Evolutionary conservation across 2,329 filamentous ascomycete genomes (phyloP).

Genomic region (Lecanicillium sp.): DNA sequence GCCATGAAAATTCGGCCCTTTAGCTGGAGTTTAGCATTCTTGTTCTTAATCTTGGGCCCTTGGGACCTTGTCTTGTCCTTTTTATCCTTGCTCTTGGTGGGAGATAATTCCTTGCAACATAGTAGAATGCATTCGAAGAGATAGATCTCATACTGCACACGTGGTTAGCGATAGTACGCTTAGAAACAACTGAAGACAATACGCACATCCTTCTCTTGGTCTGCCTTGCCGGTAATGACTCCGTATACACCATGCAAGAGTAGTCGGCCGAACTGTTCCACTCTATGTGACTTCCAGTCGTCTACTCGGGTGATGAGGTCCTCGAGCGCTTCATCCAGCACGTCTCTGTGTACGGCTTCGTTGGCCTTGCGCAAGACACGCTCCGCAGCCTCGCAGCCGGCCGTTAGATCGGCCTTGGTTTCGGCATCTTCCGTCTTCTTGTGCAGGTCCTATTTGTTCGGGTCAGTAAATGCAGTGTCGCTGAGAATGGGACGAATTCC

Average conservation of each 20-base stretch:
- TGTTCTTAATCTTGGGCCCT: constrained; percentile 50
- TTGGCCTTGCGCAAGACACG: constrained; percentile 79
- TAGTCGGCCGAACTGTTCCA: constrained; percentile 85
- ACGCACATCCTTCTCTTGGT: constrained; percentile 82
- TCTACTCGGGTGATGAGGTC: constrained; percentile 80
- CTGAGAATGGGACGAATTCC: constrained; percentile 22
- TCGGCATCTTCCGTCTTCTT: constrained; percentile 76
- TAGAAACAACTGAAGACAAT: not conserved
- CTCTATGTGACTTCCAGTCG: constrained; percentile 91
- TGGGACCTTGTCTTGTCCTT: constrained; percentile 54
- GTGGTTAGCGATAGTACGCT: constrained; percentile 10
- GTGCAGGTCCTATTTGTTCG: constrained; percentile 54
- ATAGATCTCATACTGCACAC: constrained; percentile 85
- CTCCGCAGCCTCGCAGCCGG: constrained; percentile 75
- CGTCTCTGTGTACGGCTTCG: constrained; percentile 80
- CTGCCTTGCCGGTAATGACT: constrained; percentile 81
- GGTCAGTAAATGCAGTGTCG: constrained; percentile 26
- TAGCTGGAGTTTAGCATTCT: constrained; percentile 78
- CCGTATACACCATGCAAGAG: constrained; percentile 85
- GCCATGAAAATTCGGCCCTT: constrained; percentile 99
- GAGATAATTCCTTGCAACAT: constrained; percentile 91
- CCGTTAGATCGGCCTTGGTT: constrained; percentile 62
- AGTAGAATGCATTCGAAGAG: constrained; percentile 92
- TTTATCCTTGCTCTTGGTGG: constrained; percentile 76
- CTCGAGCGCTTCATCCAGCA: constrained; percentile 73